These are phyloP conservation scores for Alternaria consortialis DNA, from an alignment of 2,329 filamentous ascomycete species.

Conservation along the genomic window DNA sequence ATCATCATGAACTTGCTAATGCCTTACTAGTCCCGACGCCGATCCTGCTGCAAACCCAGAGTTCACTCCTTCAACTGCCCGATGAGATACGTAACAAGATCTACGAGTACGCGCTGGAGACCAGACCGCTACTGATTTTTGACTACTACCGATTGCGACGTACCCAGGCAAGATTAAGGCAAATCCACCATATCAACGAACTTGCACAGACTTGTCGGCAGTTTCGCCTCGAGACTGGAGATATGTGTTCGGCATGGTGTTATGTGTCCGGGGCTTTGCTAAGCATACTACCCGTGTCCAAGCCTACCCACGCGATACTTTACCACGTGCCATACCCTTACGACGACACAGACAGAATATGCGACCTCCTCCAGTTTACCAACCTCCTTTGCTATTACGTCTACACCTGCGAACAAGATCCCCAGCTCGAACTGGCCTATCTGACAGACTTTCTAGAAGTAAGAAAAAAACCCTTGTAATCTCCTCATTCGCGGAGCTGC, in stretches of 20 bases:
- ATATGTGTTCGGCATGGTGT: background rate
- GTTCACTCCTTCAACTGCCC: background rate
- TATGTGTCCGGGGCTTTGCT: no score
- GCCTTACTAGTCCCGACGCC: background rate
- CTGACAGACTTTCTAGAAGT: background rate
- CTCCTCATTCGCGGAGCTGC: background rate
- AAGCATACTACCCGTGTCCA: no score
- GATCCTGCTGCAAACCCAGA: background rate
- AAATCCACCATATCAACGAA: background rate
- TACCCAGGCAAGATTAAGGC: background rate
- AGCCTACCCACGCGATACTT: background rate
- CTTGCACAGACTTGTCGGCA: background rate
- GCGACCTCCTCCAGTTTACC: no score
- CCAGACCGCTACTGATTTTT: no score
- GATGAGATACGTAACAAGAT: slow-evolving; percentile 3
- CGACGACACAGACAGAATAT: no score
- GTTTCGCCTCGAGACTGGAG: background rate
- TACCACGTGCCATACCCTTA: no score
- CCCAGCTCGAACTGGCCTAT: background rate
- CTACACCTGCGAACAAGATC: background rate
- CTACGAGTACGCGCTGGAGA: background rate
- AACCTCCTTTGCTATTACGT: no score
- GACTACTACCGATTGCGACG: no score
- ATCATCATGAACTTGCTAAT: background rate
- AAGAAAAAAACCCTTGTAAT: background rate